Base-by-base conservation (phyloP, 169 alveolate species). In the Neospora caninum region DNA sequence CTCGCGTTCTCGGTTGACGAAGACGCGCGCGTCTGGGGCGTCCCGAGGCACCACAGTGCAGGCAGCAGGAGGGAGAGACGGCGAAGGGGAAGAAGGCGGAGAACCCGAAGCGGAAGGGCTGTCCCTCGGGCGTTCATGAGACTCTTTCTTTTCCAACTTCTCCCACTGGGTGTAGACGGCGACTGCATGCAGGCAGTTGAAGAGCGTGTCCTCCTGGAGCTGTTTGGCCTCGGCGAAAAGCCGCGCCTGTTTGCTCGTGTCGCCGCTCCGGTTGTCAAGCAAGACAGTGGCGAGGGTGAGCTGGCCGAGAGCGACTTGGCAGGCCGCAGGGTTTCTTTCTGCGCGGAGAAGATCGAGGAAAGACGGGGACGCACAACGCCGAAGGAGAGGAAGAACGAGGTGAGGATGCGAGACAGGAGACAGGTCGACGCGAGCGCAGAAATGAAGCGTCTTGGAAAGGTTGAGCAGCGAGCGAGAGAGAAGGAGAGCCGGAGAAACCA, bases 271-370 rank as follows among this genome's bases (percentile, higher is more conserved):
- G n/a, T 10, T 16, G 31, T 64, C 25, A 34, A 43, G 67, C 87
- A 54, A 20, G 42, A 80, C 27, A 34, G 41, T 82, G 36, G 89
- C 53, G n/a, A 80, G 58, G 36, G 87, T 86, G 42, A 91, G 91
- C 31, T 80, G 67, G 34, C 94, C 94, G 31, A 91, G 53, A 9
- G 94, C 94, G 39, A 91, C 94, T n/a, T 80, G 94, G 1, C 91
- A 91, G 2, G 94, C 91, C 31, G 91, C 83, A 10, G 91, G 82
- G 49, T 39, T 78, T 86, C 73, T 45, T 84, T 91, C 94, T 31
- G 58, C 69, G 84, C 38, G 86, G 45, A 91, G 91, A 82, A 91
- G 94, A 58, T 45, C 34, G 10, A 6, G 0, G 69, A 91, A 91
- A 7, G 31, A n/a, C 69, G 91, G 69, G 38, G 80, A 20, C 27